These are phyloP conservation scores for Zygosaccharomyces pseudobailii DNA, from an alignment of 1,139 yeast species.

Conservation along the genomic window DNA sequence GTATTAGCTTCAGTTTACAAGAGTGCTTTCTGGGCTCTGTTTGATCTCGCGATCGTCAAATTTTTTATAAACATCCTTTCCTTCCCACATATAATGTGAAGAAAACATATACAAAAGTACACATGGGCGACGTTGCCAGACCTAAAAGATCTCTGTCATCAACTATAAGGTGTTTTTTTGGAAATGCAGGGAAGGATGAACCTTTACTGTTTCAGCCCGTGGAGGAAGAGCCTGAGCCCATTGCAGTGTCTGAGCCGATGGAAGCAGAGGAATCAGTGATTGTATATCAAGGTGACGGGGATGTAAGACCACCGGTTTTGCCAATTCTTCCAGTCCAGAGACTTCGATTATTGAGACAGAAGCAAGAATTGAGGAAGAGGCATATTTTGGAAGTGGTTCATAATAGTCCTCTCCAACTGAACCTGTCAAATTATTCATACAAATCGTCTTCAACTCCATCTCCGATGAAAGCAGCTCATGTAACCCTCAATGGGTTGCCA, in stretches of 20 bases:
- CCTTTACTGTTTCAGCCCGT: neutral
- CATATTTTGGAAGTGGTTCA: neutral
- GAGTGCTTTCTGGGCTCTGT: neutral
- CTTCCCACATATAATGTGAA: too few species aligned
- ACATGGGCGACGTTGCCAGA: slow-evolving; percentile 2
- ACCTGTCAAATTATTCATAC: slow-evolving; percentile 3
- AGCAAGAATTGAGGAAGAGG: slow-evolving; percentile 20
- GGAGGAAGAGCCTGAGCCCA: neutral
- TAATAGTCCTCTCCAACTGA: neutral
- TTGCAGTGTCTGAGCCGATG: neutral
- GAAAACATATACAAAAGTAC: too few species aligned
- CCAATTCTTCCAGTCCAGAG: slow-evolving; percentile 32
- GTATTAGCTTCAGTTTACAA: neutral
- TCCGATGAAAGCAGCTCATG: slow-evolving; percentile 14
- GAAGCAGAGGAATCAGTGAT: slow-evolving; percentile 3
- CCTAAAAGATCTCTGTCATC: slow-evolving; percentile 26
- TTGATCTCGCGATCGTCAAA: too few species aligned
- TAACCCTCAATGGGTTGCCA: neutral
- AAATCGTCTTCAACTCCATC: slow-evolving; percentile 20
- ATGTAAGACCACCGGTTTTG: slow-evolving; percentile 28
- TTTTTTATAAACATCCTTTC: too few species aligned
- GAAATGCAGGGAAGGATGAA: slow-evolving; percentile 3
- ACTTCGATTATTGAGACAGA: slow-evolving; percentile 25
- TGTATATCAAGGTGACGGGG: slow-evolving; percentile 14
- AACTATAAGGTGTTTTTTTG: slow-evolving; percentile 22